Evolutionary conservation across 2,329 filamentous ascomycete species (phyloP).

Genomic region (Trichophyton verrucosum): DNA sequence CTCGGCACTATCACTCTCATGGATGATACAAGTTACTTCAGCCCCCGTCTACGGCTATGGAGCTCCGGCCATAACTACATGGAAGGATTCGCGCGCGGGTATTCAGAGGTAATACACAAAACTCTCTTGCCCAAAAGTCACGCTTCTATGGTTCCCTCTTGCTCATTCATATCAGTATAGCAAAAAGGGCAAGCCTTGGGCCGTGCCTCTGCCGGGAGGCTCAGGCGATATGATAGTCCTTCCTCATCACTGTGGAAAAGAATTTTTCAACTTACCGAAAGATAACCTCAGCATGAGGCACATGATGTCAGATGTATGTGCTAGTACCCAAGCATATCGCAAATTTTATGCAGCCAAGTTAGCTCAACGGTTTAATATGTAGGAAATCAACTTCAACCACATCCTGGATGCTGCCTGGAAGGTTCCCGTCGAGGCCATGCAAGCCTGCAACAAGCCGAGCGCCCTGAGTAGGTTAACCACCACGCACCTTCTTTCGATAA

Average conservation of each 20-base stretch:
- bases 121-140: not conserved
- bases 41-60: not conserved
- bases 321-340: not conserved
- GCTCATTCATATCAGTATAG: not conserved
- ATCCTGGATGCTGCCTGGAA: not conserved
- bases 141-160: not conserved
- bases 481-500: not conserved
- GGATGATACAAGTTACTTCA: slow-evolving; percentile 4
- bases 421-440: not conserved
- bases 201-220: not conserved
- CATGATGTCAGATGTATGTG: not conserved
- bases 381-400: slow-evolving; percentile 1
- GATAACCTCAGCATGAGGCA: not conserved
- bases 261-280: not conserved
- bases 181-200: slow-evolving; percentile 1
- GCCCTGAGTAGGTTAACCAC: not conserved
- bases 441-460: not conserved
- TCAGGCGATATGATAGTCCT: not conserved
- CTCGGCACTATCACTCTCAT: not conserved
- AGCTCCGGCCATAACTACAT: not conserved
- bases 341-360: too few relatives aligned
- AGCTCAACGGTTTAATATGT: not conserved
- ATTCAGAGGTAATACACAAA: not conserved
- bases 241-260: not conserved
- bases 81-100: not conserved